A percentile compares a stretch with the other conserved stretches of the same genome.
These are phyloP conservation scores for Tulasnella sp. DNA, from an alignment of 768 basidiomycete genomes.

Conservation along the genomic window DNA sequence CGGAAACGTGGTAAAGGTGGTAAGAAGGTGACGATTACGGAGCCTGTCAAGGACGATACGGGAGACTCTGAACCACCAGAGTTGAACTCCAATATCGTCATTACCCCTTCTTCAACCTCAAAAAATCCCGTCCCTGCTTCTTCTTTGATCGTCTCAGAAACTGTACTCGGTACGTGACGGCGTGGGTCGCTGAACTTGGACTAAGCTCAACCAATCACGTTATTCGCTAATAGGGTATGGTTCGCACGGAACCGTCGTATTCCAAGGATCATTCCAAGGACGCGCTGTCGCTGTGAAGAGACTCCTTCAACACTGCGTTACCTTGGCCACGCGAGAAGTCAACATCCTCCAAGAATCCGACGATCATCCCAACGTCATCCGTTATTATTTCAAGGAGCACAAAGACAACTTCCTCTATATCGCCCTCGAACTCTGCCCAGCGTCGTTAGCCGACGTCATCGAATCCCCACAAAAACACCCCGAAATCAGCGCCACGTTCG, in stretches of 20 bases:
- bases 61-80: too few species aligned
- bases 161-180: constrained; percentile 48
- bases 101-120: too few species aligned
- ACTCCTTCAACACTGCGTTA: constrained; percentile 88
- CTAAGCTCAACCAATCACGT: not conserved
- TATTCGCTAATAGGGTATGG: constrained; percentile 58
- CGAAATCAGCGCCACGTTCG: constrained; percentile 68
- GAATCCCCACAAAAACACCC: constrained; percentile 65
- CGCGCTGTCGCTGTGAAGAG: constrained; percentile 98
- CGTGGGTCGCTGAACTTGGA: not conserved
- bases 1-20: too few species aligned
- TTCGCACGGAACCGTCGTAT: constrained; percentile 94
- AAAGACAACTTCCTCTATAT: constrained; percentile 94
- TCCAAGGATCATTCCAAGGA: constrained; percentile 87
- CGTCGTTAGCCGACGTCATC: constrained; percentile 75
- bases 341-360: constrained; percentile 91
- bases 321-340: constrained; percentile 87
- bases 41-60: too few species aligned
- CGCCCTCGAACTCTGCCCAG: constrained; percentile 89
- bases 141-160: constrained; percentile 61
- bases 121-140: too few species aligned
- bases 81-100: too few species aligned
- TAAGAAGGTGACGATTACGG: too few species aligned
- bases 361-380: too few species aligned
- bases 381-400: constrained; percentile 94